phyloP scores from a whole-genome alignment of 2,329 filamentous ascomycete genomes.

The Fusarium xyrophilum region DNA sequence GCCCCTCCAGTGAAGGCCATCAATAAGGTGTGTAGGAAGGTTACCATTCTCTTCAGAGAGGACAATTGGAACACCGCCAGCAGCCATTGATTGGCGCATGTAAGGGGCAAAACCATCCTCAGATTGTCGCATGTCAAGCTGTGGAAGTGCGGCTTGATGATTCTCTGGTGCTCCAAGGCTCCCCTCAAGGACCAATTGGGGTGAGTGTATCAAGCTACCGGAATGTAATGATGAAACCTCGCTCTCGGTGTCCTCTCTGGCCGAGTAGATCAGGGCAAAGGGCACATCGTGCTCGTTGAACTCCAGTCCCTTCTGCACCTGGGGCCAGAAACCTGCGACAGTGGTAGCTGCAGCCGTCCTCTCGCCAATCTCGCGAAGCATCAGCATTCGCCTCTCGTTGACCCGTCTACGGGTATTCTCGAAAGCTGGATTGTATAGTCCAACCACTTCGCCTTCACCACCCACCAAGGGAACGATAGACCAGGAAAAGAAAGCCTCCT shows the following conservation, averaged over 20 bases:
- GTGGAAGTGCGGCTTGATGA: constrained; percentile 66
- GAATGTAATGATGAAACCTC: constrained; percentile 76
- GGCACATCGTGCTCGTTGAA: constrained; percentile 79
- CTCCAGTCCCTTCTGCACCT: constrained; percentile 72
- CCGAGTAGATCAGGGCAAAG: constrained; percentile 78
- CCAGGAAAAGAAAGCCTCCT: constrained; percentile 86
- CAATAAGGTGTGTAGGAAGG: constrained; percentile 68
- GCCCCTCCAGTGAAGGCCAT: constrained; percentile 72
- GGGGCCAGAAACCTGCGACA: constrained; percentile 75
- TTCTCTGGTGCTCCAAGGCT: constrained; percentile 70
- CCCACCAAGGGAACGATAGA: constrained; percentile 80
- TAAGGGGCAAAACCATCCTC: constrained; percentile 77
- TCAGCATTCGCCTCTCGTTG: constrained; percentile 80
- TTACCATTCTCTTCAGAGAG: constrained; percentile 72
- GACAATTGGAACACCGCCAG: constrained; percentile 69
- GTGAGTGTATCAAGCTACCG: constrained; percentile 66
- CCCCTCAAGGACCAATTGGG: constrained; percentile 74
- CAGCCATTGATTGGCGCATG: constrained; percentile 75
- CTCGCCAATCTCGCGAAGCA: constrained; percentile 78
- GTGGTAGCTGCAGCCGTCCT: constrained; percentile 75
- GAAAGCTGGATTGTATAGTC: constrained; percentile 80
- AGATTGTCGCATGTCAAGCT: constrained; percentile 73
- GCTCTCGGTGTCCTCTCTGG: constrained; percentile 73
- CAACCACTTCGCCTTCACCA: constrained; percentile 74
- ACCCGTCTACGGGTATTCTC: constrained; percentile 82